Base-by-base conservation (phyloP, 2,329 filamentous ascomycete species). In the Thermochaetoides dissita region DNA sequence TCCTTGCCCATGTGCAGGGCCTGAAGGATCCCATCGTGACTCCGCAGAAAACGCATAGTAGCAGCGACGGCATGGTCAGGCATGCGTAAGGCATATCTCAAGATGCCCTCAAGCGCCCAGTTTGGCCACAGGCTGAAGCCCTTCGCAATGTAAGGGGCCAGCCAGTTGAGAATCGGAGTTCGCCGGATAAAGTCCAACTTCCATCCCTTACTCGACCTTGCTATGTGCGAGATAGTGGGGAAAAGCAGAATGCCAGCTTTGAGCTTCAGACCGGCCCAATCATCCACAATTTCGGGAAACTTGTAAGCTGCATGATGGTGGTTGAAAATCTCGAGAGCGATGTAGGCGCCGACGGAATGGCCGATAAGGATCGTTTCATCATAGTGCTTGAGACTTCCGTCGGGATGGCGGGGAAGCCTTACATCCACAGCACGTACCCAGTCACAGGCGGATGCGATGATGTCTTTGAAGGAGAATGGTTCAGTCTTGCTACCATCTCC, bases 311-410 rank as follows among this genome's bases (percentile, higher is more conserved):
- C 50, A 33, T 67, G 61, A 47, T 77, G 69, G 8, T 74, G 65
- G 46, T 76, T 65, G 38, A 84, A 71, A 30, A 83, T 61, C 56
- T 87, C 81, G 48, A 86, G 72, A 3, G 72, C 63, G 12, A 88
- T 79, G 56, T 83, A 88, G 8, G 75, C 65, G 24, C 83, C 83
- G 1, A 88, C 79, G 0, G 81, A 85, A 59, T 88, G 83, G 4
- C 81, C 83, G 39, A 82, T 71, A 10, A 88, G 61, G 7, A 85
- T 66, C 11, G 86, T 71, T 39, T 66, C 65, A 53, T 76, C 67
- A 49, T 73, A 78, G 0, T 61, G 56, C 37, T 58, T 52, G 32
- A 59, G 62, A 34, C 58, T 49, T 1, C 53, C 51, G 6, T 55
- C 46, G 43, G 38, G 52, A 32, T 51, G 1, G 30, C 53, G 38